A percentile compares a stretch with the other conserved stretches of the same genome.
Evolutionary conservation across 306 rosid species (phyloP).

Genomic region (Dalbergia cultrata): DNA sequence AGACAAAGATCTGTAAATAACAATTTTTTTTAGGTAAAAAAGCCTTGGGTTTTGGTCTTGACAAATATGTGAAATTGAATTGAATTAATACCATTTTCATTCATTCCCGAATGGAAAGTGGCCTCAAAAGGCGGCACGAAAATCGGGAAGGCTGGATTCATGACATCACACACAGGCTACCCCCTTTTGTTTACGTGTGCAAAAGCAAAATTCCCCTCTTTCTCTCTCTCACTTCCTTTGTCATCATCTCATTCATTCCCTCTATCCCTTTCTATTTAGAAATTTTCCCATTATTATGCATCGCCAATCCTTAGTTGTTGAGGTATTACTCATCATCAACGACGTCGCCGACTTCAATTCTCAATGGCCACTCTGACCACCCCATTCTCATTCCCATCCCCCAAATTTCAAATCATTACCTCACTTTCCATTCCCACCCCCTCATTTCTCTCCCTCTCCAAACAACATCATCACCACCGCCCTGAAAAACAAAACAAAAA

Average conservation of each 20-base stretch:
- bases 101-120: background rate
- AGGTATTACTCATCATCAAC: background rate
- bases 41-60: too few species aligned
- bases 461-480: slow-evolving; percentile 39
- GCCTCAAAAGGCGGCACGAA: background rate
- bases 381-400: background rate
- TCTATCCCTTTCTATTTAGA: background rate
- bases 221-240: background rate
- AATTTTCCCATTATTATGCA: too few species aligned
- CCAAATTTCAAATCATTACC: background rate
- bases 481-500: slow-evolving; percentile 2
- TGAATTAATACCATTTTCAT: background rate
- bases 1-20: too few species aligned
- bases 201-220: background rate
- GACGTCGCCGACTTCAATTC: background rate
- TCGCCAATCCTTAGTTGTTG: background rate
- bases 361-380: background rate
- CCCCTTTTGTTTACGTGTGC: background rate
- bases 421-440: background rate
- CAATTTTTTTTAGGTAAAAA: too few species aligned
- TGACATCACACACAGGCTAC: background rate
- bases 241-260: background rate
- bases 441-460: slow-evolving; percentile 2
- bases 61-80: too few species aligned
- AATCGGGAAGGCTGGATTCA: background rate